Base-by-base conservation (phyloP, 1,284 basidiomycete genomes). In the Pascua sp. region DNA sequence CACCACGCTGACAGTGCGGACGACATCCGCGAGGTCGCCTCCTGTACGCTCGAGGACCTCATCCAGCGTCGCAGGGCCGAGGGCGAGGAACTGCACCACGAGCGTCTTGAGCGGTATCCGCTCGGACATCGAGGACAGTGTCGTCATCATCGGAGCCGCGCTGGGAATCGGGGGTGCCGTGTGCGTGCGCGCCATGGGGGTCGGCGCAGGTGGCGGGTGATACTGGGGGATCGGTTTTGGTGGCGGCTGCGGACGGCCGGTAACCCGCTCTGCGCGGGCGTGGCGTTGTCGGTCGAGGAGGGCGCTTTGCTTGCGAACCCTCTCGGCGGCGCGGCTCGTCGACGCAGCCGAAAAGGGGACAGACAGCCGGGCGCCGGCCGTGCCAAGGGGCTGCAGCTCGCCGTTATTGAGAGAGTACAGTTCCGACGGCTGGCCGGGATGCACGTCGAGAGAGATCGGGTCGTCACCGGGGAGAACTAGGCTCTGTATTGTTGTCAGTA, bases 81-180 rank as follows among this genome's bases (percentile, higher is more conserved):
- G 57, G 2, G 72, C 72, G 7, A 76, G 63, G 11, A 69, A 56
- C 62, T 76, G 73, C 54, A 76, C 65, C 2, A 76, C 72, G 16
- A 69, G 59, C 12, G 73, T 76, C 56, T 76, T 76, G 51, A 76
- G 67, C 13, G 73, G 72, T n/a, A 73, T 66, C 48, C 51, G 42
- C 44, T 62, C 60, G 24, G 45, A 38, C n/a, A 17, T 15, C 2
- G 18, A 16, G 12, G 44, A 12, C 39, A 46, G 5, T 46, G 52
- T 38, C 17, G 24, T 11, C 24, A 32, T 32, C 24, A 32, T 32
- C 24, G 24, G 24, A 32, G 24, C 24, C 7, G 24, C 24, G 24
- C 24, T 32, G 7, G 24, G 24, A 32, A 32, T 32, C 24, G 24
- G 24, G 24, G 24, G 18, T 18, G 42, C 16, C 42, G 16, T 44